phyloP scores from a whole-genome alignment of 2,329 filamentous ascomycete species.

The Ophiobolus disseminans region DNA sequence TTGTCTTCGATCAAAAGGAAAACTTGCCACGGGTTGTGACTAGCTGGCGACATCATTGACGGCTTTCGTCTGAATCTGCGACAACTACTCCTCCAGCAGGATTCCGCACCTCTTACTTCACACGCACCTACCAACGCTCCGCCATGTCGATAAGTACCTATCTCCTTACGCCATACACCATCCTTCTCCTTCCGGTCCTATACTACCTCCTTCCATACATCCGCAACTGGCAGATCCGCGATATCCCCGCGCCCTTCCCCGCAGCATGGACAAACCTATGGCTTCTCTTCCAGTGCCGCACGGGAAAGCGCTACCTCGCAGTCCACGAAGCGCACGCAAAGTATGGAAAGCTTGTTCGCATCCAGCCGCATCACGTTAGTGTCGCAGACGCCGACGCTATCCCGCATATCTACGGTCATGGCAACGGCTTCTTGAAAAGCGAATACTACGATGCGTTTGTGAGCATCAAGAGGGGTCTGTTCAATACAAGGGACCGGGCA shows the following conservation, averaged over 20 bases:
- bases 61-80: conserved; percentile 6
- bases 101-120: too few relatives aligned
- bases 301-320: conserved; percentile 63
- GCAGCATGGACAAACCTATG: conserved; percentile 79
- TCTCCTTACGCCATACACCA: conserved; percentile 55
- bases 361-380: conserved; percentile 84
- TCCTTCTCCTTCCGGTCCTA: conserved; percentile 58
- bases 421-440: conserved; percentile 61
- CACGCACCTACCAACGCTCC: conserved; percentile 1
- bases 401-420: conserved; percentile 73
- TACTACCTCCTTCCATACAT: conserved; percentile 69
- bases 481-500: conserved; percentile 83
- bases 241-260: conserved; percentile 69
- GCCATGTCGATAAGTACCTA: conserved; percentile 43
- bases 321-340: conserved; percentile 78
- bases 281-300: conserved; percentile 70
- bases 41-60: conserved; percentile 1
- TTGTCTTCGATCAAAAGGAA: neutral
- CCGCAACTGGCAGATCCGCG: conserved; percentile 60
- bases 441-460: conserved; percentile 94
- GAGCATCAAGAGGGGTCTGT: conserved; percentile 82
- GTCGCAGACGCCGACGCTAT: conserved; percentile 83
- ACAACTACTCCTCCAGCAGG: neutral
- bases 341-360: conserved; percentile 78
- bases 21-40: neutral